Base-by-base conservation (phyloP, 257 asterid species). In the Nicotiana attenuata region DNA sequence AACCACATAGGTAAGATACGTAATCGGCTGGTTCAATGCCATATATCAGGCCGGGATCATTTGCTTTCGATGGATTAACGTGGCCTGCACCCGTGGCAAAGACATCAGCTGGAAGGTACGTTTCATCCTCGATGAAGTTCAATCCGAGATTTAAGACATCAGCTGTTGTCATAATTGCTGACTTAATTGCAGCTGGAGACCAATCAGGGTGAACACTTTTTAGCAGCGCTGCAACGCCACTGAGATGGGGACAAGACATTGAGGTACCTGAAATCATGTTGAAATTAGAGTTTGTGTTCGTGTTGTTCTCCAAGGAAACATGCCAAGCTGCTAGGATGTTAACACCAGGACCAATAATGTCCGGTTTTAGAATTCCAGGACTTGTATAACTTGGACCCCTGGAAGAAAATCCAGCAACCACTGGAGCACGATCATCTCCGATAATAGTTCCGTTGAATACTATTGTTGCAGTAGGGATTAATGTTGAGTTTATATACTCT, bases 211-310 rank as follows among this genome's bases (percentile, higher is more conserved):
- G 86, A 3, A n/a, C 57, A n/a, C 76, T 75, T 80, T 85, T 89
- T 3, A 89, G 67, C 66, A 89, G 38, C 0, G 88, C 86, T 1
- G 81, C 88, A 1, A 85, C 22, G 11, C 92, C 89, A 16, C 87
- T 85, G 6, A 85, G 87, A 66, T 85, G 92, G 3, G 88, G 89
- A 63, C 88, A 84, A 4, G 90, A n/a, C 89, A 89, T 82, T 1
- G 90, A 89, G 4, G 90, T 89, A 3, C 88, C 90, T 0, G 88
- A 85, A 2, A 82, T 14, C n/a, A 85, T 29, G 57, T 80, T 85
- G 50, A 84, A 89, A 7, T 31, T 20, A 0, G 80, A 33, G 10
- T 71, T 47, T 5, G 35, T 10, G 59, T 77, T 33, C 2, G 41
- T 64, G 31, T 24, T 8, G 50, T 84, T 55, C 2, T 55, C 83